Conservation (phyloP, 768 basidiomycete species). For the Rhodosporidiobolus sp. region DNA sequence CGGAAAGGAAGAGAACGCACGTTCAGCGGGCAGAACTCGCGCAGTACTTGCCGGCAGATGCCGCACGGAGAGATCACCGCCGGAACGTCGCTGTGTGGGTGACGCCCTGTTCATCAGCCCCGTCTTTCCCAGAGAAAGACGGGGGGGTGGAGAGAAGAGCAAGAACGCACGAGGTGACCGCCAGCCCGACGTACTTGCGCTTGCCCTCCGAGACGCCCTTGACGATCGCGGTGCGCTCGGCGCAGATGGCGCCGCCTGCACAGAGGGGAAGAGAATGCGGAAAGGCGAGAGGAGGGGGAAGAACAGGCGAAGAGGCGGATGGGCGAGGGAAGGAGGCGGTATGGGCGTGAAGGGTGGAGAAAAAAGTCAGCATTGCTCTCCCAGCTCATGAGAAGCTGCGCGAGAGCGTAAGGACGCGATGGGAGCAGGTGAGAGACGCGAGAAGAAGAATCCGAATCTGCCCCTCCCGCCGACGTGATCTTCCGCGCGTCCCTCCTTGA, state of each 20-base stretch:
- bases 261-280: background rate
- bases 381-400: too few relatives aligned
- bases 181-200: conserved; percentile 67
- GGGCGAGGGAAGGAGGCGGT: too few relatives aligned
- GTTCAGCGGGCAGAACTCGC: conserved; percentile 70
- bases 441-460: too few relatives aligned
- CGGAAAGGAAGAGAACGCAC: conserved; percentile 22
- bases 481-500: too few relatives aligned
- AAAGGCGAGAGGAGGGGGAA: background rate
- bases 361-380: too few relatives aligned
- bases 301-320: background rate
- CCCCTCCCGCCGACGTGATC: too few relatives aligned
- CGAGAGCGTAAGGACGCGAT: too few relatives aligned
- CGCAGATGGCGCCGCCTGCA: conserved; percentile 83
- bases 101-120: background rate
- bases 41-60: conserved; percentile 76
- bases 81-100: conserved; percentile 61
- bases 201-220: conserved; percentile 85
- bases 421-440: too few relatives aligned
- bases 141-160: conserved; percentile 5
- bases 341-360: too few relatives aligned
- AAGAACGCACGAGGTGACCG: conserved; percentile 69
- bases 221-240: conserved; percentile 90
- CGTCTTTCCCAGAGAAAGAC: background rate
- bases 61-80: conserved; percentile 79